phyloP scores from a whole-genome alignment of 2,329 filamentous ascomycete genomes.

The Trichoderma koningii region DNA sequence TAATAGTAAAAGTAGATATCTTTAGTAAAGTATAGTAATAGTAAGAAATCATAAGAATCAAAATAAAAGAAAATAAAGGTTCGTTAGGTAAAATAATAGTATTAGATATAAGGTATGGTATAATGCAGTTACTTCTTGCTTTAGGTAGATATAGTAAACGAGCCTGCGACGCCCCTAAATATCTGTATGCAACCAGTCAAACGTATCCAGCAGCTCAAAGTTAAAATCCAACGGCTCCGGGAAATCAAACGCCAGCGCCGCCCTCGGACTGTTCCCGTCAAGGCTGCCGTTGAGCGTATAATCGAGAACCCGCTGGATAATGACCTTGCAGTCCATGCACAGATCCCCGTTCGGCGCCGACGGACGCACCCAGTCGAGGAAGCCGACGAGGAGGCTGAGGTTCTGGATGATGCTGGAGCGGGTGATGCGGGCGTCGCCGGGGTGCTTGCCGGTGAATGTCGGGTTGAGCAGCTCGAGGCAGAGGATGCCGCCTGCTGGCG shows the following conservation, averaged over 20 bases:
- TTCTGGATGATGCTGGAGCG: slow-evolving; percentile 55
- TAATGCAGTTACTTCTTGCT: too few relatives aligned
- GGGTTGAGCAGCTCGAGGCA: slow-evolving; percentile 53
- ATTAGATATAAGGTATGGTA: too few relatives aligned
- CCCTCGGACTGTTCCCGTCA: slow-evolving; percentile 32
- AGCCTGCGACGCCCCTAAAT: neutral
- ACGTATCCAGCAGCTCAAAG: slow-evolving; percentile 47
- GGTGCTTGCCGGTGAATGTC: slow-evolving; percentile 41
- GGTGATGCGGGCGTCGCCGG: slow-evolving; percentile 42
- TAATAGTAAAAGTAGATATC: too few relatives aligned
- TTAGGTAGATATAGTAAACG: too few relatives aligned
- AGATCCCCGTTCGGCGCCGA: slow-evolving; percentile 52
- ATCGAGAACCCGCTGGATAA: slow-evolving; percentile 54
- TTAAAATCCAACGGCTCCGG: slow-evolving; percentile 40
- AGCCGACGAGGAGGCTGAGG: slow-evolving; percentile 53
- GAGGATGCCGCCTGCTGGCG: slow-evolving; percentile 52
- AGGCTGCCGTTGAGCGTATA: slow-evolving; percentile 46
- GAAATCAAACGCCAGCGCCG: slow-evolving; percentile 25
- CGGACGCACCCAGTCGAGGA: slow-evolving; percentile 54
- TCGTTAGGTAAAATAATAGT: too few relatives aligned
- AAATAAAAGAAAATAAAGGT: too few relatives aligned
- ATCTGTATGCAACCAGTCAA: slow-evolving; percentile 41
- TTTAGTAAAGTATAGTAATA: too few relatives aligned
- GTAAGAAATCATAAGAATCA: too few relatives aligned
- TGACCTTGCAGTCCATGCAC: slow-evolving; percentile 49